Evolutionary conservation across 1,139 yeast genomes (phyloP), one percentile per base, ranked within the genome.

Genomic region (Suhomyces wounanorum): DNA sequence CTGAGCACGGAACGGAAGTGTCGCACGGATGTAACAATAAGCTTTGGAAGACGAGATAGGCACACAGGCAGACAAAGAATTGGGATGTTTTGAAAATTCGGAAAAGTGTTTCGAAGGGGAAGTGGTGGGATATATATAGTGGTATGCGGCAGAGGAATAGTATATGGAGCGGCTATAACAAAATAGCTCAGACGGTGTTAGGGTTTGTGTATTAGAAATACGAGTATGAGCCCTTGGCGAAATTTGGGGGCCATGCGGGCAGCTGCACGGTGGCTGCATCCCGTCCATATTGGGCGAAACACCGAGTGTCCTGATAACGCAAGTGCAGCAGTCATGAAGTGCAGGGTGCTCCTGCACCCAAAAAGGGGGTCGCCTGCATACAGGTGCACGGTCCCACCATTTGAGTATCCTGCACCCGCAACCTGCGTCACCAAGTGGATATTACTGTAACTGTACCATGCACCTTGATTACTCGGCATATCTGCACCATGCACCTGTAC

Each of bases 111-210:
- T 7, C 3, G 38, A 21, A 18, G 30, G 35, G 38, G 8, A 35
- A 35, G 26, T 13, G 37, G 25, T 21, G 38, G 44, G 44, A 17
- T 42, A 42, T 42, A 42, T 42, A 42, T 42, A 42, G 37, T 31
- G 33, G 14, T 17, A 40, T 25, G 42, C 42, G 42, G 42, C 33
- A 40, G 40, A 36, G 42, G 42, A 14, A 25, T 40, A 17, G 18
- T 4, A 14, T 26, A 18, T 31, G 44, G 44, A 42, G 38, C 41
- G 41, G 41, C 41, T 42, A 23, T 14, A 42, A 25, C 38, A 42
- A 42, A 42, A 42, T 30, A 42, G 38, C 36, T 42, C 36, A 42
- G 38, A 18, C 37, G 38, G 30, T 31, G 38, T 30, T 14, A 16
- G 30, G 44, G 38, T 40, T 40, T 40, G 21, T 16, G 44, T 31